phyloP scores from a whole-genome alignment of 148 eudicot genomes.

The Chenopodium berlandieri region DNA sequence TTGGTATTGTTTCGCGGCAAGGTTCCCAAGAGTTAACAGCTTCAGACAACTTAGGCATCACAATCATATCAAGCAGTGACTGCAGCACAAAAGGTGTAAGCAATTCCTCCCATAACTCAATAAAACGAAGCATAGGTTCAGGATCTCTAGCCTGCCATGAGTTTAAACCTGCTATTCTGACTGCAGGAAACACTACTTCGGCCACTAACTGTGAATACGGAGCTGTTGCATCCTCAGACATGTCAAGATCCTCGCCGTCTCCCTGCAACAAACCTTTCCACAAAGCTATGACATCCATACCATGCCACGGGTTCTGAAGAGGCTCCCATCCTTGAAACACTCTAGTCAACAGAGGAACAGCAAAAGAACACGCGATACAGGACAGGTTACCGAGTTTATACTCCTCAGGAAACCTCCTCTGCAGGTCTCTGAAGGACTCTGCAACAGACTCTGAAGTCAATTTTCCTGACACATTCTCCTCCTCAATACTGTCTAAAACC shows the following conservation, averaged over 20 bases:
- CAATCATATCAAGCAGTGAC: conserved; percentile 57
- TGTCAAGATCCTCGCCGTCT: conserved; percentile 39
- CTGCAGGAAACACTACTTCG: conserved; percentile 90
- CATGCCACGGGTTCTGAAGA: conserved; percentile 64
- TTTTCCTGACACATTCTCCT: conserved; percentile 47
- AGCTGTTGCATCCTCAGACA: conserved; percentile 44
- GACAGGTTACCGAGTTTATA: conserved; percentile 74
- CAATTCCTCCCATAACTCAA: conserved; percentile 78
- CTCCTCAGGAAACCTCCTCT: conserved; percentile 51
- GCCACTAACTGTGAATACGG: conserved; percentile 67
- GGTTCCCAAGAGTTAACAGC: conserved; percentile 88
- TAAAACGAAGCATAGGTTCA: conserved; percentile 73
- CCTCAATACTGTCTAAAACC: conserved; percentile 46
- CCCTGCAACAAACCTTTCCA: conserved; percentile 79
- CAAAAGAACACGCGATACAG: conserved; percentile 69
- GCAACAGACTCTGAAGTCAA: conserved; percentile 66
- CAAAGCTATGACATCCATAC: conserved; percentile 42
- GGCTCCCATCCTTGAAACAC: conserved; percentile 94
- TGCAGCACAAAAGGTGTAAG: conserved; percentile 61
- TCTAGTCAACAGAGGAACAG: conserved; percentile 67
- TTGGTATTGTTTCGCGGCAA: conserved; percentile 70
- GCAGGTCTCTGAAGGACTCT: conserved; percentile 48
- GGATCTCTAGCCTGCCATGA: conserved; percentile 93
- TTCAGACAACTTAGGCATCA: conserved; percentile 72
- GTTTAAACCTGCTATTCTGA: conserved; percentile 78